These are phyloP conservation scores for Anaeromyces robustus DNA, from an alignment of 192 early-diverging fungal genomes.

Conservation along the genomic window DNA sequence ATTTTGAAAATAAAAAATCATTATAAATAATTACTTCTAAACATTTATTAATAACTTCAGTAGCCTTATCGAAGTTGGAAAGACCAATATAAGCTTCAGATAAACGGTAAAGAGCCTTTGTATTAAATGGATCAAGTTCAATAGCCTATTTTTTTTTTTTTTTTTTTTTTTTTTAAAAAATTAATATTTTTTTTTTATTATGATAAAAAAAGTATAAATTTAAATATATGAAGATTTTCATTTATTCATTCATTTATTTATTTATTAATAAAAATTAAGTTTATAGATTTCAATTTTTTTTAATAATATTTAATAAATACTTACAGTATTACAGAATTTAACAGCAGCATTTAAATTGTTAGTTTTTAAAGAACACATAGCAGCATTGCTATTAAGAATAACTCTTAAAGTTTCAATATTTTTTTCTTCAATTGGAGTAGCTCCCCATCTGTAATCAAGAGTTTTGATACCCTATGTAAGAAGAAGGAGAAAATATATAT, in stretches of 20 bases:
- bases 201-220: too few relatives aligned
- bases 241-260: too few relatives aligned
- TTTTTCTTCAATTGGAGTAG: not conserved
- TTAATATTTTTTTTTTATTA: too few relatives aligned
- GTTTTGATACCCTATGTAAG: not conserved
- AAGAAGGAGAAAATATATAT: too few relatives aligned
- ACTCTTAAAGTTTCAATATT: not conserved
- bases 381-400: not conserved
- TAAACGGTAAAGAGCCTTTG: not conserved
- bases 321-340: not conserved
- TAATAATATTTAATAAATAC: not conserved
- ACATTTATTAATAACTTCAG: not conserved
- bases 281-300: too few relatives aligned
- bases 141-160: too few relatives aligned
- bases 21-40: not conserved
- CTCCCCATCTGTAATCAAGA: not conserved
- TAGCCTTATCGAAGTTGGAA: not conserved
- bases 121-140: not conserved
- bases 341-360: not conserved
- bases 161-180: too few relatives aligned
- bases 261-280: too few relatives aligned
- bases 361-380: not conserved
- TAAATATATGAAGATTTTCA: too few relatives aligned
- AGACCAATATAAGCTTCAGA: not conserved
- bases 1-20: too few relatives aligned